These are phyloP conservation scores for Calocera viscosa DNA, from an alignment of 768 basidiomycete genomes.

Conservation along the genomic window DNA sequence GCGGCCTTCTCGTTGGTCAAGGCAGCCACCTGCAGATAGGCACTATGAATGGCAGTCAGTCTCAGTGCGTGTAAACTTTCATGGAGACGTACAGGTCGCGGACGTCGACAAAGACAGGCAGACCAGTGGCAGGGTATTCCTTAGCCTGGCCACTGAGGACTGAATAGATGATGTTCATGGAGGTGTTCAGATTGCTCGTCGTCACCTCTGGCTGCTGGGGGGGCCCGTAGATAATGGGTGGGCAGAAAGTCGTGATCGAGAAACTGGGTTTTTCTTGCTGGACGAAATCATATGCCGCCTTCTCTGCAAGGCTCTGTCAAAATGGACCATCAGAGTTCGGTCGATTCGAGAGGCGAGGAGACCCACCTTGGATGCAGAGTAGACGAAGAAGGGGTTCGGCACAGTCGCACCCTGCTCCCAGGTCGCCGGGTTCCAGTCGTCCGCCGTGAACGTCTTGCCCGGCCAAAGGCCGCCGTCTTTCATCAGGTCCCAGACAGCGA, in stretches of 20 bases:
- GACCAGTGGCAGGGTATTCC: not conserved
- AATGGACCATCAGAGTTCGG: not conserved
- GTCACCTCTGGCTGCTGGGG: slow-evolving; percentile 9
- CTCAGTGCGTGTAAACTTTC: not conserved
- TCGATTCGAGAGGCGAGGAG: not conserved
- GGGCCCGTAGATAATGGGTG: slow-evolving; percentile 11
- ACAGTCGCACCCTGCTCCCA: slow-evolving; percentile 15
- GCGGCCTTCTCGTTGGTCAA: not conserved
- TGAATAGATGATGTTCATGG: not conserved
- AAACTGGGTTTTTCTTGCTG: slow-evolving; percentile 12
- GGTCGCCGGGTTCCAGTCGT: slow-evolving; percentile 18
- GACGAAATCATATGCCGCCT: slow-evolving; percentile 12
- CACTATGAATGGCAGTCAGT: not conserved
- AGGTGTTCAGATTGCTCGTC: slow-evolving; percentile 9
- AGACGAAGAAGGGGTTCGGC: not conserved
- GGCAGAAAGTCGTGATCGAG: slow-evolving; percentile 7
- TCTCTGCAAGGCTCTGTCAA: slow-evolving; percentile 14
- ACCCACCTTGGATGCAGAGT: not conserved
- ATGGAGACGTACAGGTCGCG: not conserved
- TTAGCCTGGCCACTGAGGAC: slow-evolving; percentile 8
- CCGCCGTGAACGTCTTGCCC: slow-evolving; percentile 16
- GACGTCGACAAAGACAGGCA: not conserved
- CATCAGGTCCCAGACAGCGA: slow-evolving; percentile 15
- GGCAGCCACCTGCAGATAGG: not conserved
- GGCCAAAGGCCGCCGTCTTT: slow-evolving; percentile 1